These are phyloP conservation scores for Rubroboletus satanas DNA, from an alignment of 768 basidiomycete species.

Conservation along the genomic window DNA sequence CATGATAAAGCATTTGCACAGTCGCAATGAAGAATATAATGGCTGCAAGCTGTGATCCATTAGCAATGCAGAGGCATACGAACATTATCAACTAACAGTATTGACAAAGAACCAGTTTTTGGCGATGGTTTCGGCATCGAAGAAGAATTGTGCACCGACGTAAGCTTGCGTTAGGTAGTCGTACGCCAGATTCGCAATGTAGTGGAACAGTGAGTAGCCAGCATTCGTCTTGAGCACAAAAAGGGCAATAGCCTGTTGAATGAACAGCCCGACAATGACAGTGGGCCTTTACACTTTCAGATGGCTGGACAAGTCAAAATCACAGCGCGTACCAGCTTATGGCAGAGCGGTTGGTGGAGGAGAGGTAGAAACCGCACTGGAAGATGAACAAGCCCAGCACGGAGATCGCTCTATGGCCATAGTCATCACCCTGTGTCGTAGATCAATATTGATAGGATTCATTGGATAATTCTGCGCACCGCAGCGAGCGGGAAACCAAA, in stretches of 20 bases:
- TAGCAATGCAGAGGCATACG: constrained; percentile 11
- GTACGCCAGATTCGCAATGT: constrained; percentile 75
- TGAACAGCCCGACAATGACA: constrained; percentile 80
- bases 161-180: constrained; percentile 71
- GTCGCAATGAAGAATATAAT: constrained; percentile 96
- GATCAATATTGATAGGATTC: constrained; percentile 12
- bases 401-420: constrained; percentile 77
- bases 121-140: constrained; percentile 56
- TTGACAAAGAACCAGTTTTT: constrained; percentile 87
- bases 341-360: constrained; percentile 57
- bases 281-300: constrained; percentile 54
- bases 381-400: constrained; percentile 78
- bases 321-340: constrained; percentile 63
- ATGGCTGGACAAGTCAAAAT: not conserved
- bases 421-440: constrained; percentile 51
- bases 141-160: constrained; percentile 80
- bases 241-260: constrained; percentile 82
- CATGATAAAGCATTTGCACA: constrained; percentile 86
- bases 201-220: constrained; percentile 80
- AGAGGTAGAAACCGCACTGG: constrained; percentile 68
- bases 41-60: constrained; percentile 48
- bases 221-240: constrained; percentile 85
- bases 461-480: constrained; percentile 34
- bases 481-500: constrained; percentile 69
- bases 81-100: constrained; percentile 43